Percentiles rank a stretch among this genome's conserved stretches.
phyloP scores from a whole-genome alignment of 2,329 filamentous ascomycete genomes.

The Microcyclospora tardicrescens region DNA sequence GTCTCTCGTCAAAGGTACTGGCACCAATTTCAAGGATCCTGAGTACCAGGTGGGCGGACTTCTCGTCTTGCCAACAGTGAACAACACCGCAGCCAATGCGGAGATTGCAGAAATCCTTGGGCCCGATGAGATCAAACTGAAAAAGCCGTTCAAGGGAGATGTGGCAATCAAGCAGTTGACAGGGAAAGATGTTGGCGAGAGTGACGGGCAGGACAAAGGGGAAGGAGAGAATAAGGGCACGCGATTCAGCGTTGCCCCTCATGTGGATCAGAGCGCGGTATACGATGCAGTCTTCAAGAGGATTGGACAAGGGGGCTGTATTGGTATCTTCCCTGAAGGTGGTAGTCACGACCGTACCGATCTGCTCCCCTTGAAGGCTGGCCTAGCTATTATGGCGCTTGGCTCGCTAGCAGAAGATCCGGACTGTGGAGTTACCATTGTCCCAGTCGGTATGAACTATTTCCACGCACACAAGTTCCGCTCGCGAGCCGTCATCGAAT shows the following conservation, averaged over 20 bases:
- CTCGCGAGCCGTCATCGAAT: slow-evolving; percentile 89
- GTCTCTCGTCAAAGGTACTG: slow-evolving; percentile 64
- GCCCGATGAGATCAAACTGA: slow-evolving; percentile 68
- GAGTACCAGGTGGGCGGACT: slow-evolving; percentile 64
- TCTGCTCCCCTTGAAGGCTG: slow-evolving; percentile 83
- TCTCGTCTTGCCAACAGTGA: slow-evolving; percentile 72
- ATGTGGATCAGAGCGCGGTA: slow-evolving; percentile 86
- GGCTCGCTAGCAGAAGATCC: slow-evolving; percentile 77
- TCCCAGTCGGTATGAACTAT: slow-evolving; percentile 98
- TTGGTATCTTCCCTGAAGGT: slow-evolving; percentile 94
- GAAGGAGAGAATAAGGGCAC: slow-evolving; percentile 56
- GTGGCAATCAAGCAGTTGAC: slow-evolving; percentile 70
- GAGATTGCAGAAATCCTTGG: slow-evolving; percentile 74
- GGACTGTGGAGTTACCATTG: slow-evolving; percentile 80
- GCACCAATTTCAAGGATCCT: slow-evolving; percentile 62
- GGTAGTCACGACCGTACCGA: slow-evolving; percentile 92
- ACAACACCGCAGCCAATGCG: slow-evolving; percentile 66
- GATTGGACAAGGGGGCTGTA: slow-evolving; percentile 69
- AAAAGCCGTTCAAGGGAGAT: slow-evolving; percentile 72
- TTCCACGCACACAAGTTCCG: slow-evolving; percentile 98
- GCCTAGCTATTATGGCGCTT: slow-evolving; percentile 94
- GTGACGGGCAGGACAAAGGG: slow-evolving; percentile 41
- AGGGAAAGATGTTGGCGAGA: slow-evolving; percentile 51
- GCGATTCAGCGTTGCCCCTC: slow-evolving; percentile 77
- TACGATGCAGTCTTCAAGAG: slow-evolving; percentile 87